Evolutionary conservation across 805 yeast species (phyloP), one percentile per base, ranked within the genome.

Genomic region (Hagleromyces aurorensis): DNA sequence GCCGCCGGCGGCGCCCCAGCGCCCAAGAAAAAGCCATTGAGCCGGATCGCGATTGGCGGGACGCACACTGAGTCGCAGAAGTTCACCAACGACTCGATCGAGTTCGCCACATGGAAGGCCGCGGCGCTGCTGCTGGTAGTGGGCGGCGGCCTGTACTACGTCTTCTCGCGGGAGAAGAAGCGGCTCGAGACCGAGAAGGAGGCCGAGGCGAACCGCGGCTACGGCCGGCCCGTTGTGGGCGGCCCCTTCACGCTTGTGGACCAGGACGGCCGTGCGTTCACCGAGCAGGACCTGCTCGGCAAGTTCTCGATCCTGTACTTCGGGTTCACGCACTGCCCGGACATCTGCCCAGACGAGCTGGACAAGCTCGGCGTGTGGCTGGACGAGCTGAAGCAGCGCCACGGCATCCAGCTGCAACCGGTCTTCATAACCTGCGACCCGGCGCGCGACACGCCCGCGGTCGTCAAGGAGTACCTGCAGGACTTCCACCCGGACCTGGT

Each of bases 291-390:
- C 44, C 62, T 91, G 49, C 59, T 70, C 38, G 91, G 87, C 19
- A 78, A 73, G 53, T 91, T 86, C 58, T 74, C 89, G 7, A 63
- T 91, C 25, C 57, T 89, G n/a, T 91, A 91, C 56, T 91, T 91
- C 60, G 98, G 98, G 0, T 91, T 91, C 64, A 82, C 96, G 4
- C 87, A 87, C 60, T 91, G 98, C 61, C 98, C 98, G 5, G 98
- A 91, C 59, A 87, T 91, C 31, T 91, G 98, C 59, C 98, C 98
- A 7, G 98, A 91, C 57, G 98, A 91, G 56, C 70, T 91, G 36
- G 98, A 91, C 55, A 84, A 89, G 52, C 68, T 91, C 52, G 89
- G 95, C 4, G 67, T 62, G 28, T 72, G 64, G 69, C 64, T 72
- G 48, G 72, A 70, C 41, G 69, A 65, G 20, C 65, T 89, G 50